Evolutionary conservation across 2,329 filamentous ascomycete species (phyloP).

Genomic region (Hansfordia pulvinata): DNA sequence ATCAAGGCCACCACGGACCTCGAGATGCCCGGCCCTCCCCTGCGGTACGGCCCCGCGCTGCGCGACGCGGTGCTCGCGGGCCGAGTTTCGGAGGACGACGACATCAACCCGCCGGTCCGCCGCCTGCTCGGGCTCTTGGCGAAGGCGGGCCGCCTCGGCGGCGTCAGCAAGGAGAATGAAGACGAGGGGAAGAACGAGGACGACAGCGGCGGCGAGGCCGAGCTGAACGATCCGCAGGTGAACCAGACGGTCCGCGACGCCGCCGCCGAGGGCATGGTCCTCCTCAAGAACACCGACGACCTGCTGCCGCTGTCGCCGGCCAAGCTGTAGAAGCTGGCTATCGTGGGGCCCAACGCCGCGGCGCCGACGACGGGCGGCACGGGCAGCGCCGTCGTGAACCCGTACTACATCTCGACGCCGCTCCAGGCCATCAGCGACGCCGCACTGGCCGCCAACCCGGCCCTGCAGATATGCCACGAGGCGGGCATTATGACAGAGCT

Average conservation of each 20-base stretch:
- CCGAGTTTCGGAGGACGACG: too few species aligned
- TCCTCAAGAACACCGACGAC: conserved; percentile 57
- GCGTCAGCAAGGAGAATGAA: too few species aligned
- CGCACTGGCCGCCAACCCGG: too few species aligned
- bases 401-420: conserved; percentile 59
- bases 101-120: too few species aligned
- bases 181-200: too few species aligned
- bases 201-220: conserved; percentile 35
- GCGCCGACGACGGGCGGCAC: conserved; percentile 46
- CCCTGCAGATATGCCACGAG: too few species aligned
- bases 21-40: conserved; percentile 27
- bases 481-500: too few species aligned
- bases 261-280: conserved; percentile 56
- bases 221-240: conserved; percentile 48
- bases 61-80: too few species aligned
- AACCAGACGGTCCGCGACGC: conserved; percentile 53
- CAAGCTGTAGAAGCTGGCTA: conserved; percentile 32
- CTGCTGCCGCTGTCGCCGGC: conserved; percentile 50
- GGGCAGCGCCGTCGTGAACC: conserved; percentile 45
- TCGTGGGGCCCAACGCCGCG: conserved; percentile 45
- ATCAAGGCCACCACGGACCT: conserved; percentile 26
- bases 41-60: too few species aligned
- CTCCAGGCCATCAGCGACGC: conserved; percentile 58
- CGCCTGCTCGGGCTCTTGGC: too few species aligned
- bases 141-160: too few species aligned